Base-by-base conservation (phyloP, 1,284 basidiomycete species). In the Fomitopsis palustris region DNA sequence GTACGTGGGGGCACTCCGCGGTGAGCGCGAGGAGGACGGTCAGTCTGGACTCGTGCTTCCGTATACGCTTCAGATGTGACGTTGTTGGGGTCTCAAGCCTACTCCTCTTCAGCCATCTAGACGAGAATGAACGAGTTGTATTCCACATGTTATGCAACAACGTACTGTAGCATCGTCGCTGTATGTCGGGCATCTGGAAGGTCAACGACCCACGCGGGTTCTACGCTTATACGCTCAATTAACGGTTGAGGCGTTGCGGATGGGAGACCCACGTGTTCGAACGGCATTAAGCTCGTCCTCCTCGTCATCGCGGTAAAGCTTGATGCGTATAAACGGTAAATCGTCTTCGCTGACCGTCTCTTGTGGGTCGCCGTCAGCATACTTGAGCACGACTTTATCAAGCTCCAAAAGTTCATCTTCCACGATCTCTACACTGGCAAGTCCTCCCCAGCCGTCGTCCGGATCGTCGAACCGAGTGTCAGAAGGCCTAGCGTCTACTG, bases 191-290 rank as follows among this genome's bases (percentile, higher is more conserved):
- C 80, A 63, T 92, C 83, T 0, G 83, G 81, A n/a, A 96, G 82
- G 67, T 95, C 88, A n/a, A 95, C 85, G 8, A 86, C 88, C 93
- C 94, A 97, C 49, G 88, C 88, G 39, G 85, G 76, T 53, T 88
- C 62, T 65, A 33, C 14, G 33, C 27, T 16, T 61, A 29, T 49
- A 51, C 10, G 49, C 4, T 23, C 33, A 33, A 47, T 53, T n/a
- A 25, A 38, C 54, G 51, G n/a, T 14, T 8, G 5, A 23, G 10
- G 27, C 16, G 21, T 31, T 3, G 12, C 14, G 31, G 35, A 14
- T 31, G 29, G 16, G 54, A 52, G 55, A 71, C 75, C 47, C 63
- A 86, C 89, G 77, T 64, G 83, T 89, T 51, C 77, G 78, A 47
- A 92, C 74, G 14, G 79, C 77, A 29, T 75, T 78, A 2, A 81